Evolutionary conservation across 108 stramenopile species (phyloP), one percentile per base, ranked within the genome.

Genomic region (Cyclotella baltica): DNA sequence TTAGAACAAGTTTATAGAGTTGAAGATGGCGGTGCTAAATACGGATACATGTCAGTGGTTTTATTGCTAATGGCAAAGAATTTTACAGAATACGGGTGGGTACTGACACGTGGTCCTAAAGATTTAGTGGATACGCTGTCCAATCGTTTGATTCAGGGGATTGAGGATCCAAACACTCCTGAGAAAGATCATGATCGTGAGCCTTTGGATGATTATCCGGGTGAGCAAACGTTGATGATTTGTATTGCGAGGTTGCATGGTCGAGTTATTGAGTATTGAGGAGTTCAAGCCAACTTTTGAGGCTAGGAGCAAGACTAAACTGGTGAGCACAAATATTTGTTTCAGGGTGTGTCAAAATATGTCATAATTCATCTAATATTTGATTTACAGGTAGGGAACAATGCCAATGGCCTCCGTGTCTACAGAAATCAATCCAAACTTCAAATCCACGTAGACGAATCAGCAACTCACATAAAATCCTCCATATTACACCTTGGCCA

Each of bases 81-180:
- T 57, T 93, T 91, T 78, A 93, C 93, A 16, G 86, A 91, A 48
- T 78, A 81, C 38, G 93, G 93, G 25, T 94, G 88, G 81, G 90
- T 81, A 1, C 38, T 94, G 46, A 89, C 90, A 0, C 72, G 78
- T 36, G 90, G 86, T 28, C 89, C 90, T 3, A 73, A 83, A n/a
- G 87, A 79, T 15, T 58, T 94, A 18, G 66, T 90, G 27, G 83
- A 87, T 0, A 79, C 74, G 3, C 62, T 93, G 33, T 28, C 33
- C 8, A 19, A 46, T 33, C 58, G 55, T 4, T 31, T 82, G 28
- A 43, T 52, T 27, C 27, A 23, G 20, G 81, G 75, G 22, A 20
- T 83, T 16, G 37, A 50, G 8, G 33, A 51, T 0, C 48, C 51
- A 3, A 36, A 66, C 10, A 63, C 73, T 11, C 77, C 47, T 3